These are phyloP conservation scores for Kodamaea alishanica DNA, from an alignment of 1,139 yeast species.

Conservation along the genomic window DNA sequence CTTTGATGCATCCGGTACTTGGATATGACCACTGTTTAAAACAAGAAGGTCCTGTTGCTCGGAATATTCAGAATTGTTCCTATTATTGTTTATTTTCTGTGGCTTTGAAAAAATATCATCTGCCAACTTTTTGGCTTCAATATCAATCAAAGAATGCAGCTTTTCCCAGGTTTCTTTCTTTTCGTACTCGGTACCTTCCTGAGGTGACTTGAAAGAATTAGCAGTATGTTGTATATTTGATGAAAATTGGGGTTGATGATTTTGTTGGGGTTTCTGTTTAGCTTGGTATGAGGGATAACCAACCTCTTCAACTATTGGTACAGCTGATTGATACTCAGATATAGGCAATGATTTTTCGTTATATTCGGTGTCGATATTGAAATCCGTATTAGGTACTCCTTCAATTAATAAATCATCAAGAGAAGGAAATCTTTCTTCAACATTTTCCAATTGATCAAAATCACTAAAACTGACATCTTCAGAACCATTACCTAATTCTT, in stretches of 20 bases:
- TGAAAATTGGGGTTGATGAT: slow-evolving; percentile 1
- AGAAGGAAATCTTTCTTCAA: slow-evolving; percentile 44
- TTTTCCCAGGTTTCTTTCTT: slow-evolving; percentile 41
- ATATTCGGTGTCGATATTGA: not conserved
- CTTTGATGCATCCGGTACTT: no score
- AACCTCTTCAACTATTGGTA: not conserved
- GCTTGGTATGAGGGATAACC: slow-evolving; percentile 14
- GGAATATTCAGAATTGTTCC: no score
- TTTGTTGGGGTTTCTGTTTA: slow-evolving; percentile 7
- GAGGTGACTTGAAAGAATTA: not conserved
- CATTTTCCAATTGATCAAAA: slow-evolving; percentile 36
- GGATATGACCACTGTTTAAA: no score
- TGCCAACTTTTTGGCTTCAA: slow-evolving; percentile 36
- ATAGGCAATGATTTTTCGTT: not conserved
- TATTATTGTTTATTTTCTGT: not conserved
- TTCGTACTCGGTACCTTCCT: slow-evolving; percentile 20
- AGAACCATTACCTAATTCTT: not conserved
- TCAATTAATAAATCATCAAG: slow-evolving; percentile 32
- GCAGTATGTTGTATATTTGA: no score
- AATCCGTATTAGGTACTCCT: not conserved
- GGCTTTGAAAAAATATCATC: slow-evolving; percentile 37
- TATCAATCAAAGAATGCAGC: slow-evolving; percentile 16
- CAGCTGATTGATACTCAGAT: not conserved
- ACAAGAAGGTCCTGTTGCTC: no score
- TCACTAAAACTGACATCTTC: slow-evolving; percentile 26